phyloP scores from a whole-genome alignment of 352 stramenopile species.

The Pythium aquatile region DNA sequence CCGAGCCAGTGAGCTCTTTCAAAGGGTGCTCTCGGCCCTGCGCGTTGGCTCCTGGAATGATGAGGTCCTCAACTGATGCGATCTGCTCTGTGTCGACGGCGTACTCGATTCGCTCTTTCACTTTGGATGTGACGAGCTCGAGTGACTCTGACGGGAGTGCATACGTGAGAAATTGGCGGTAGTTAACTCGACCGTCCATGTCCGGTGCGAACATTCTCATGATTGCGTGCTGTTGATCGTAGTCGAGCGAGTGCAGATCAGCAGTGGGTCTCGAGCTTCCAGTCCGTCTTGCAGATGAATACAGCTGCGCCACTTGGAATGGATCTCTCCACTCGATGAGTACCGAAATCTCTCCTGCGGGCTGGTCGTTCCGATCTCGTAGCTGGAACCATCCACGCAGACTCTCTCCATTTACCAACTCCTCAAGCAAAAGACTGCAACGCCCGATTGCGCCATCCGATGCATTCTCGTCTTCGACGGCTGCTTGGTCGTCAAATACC shows the following conservation, averaged over 20 bases:
- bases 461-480: conserved; percentile 32
- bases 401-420: conserved; percentile 67
- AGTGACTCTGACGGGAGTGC: conserved; percentile 48
- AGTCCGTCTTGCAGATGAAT: conserved; percentile 31
- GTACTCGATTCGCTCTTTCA: conserved; percentile 65
- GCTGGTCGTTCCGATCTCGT: conserved; percentile 46
- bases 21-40: conserved; percentile 14
- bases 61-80: conserved; percentile 37
- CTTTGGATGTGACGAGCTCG: conserved; percentile 51
- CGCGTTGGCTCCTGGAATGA: conserved; percentile 16
- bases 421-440: conserved; percentile 60
- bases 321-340: conserved; percentile 77
- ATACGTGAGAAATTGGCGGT: conserved; percentile 66
- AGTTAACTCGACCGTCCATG: conserved; percentile 69
- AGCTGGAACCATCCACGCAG: conserved; percentile 77
- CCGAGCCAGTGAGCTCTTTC: conserved; percentile 16
- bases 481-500: conserved; percentile 81
- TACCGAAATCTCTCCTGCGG: conserved; percentile 67
- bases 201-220: conserved; percentile 56
- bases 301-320: conserved; percentile 64
- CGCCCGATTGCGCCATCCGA: conserved; percentile 71
- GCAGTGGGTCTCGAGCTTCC: conserved; percentile 15
- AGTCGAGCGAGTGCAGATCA: conserved; percentile 60
- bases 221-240: conserved; percentile 69
- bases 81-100: conserved; percentile 51